phyloP scores from a whole-genome alignment of 257 asterid species.

The Solanum clarkiae region DNA sequence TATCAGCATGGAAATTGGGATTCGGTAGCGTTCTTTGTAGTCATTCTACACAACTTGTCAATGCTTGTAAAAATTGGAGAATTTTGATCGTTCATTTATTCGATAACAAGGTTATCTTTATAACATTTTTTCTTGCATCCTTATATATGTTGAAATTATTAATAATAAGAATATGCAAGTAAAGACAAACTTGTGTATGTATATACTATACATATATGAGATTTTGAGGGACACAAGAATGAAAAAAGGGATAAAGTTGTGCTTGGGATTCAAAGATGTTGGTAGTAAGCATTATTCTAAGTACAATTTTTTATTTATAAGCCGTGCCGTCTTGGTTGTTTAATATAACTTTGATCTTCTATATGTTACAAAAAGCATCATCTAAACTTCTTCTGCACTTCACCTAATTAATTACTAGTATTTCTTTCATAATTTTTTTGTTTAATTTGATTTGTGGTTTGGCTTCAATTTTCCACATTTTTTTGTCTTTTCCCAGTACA shows the following conservation, averaged over 20 bases:
- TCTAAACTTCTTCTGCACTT: slow-evolving; percentile 19
- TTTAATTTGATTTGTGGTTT: neutral
- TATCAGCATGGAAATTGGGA: neutral
- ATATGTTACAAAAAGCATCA: neutral
- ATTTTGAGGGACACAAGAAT: neutral
- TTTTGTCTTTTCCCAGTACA: slow-evolving; percentile 2
- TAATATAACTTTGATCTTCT: too few species aligned
- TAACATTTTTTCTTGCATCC: neutral
- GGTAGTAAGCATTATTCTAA: neutral
- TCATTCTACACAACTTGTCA: neutral
- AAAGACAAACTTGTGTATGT: neutral
- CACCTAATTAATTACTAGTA: neutral
- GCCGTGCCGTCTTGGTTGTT: slow-evolving; percentile 43
- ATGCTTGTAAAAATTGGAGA: neutral
- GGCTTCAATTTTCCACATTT: neutral
- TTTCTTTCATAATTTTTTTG: too few species aligned
- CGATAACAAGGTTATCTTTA: neutral
- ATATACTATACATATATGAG: neutral
- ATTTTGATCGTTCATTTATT: neutral
- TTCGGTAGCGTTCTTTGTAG: neutral
- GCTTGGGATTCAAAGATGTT: neutral
- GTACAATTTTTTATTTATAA: neutral
- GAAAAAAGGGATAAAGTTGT: neutral
- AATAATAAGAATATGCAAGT: neutral
- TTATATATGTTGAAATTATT: neutral